Evolutionary conservation across 1,284 basidiomycete genomes (phyloP), one percentile per base, ranked within the genome.

Genomic region (Ganoderma multipileum): DNA sequence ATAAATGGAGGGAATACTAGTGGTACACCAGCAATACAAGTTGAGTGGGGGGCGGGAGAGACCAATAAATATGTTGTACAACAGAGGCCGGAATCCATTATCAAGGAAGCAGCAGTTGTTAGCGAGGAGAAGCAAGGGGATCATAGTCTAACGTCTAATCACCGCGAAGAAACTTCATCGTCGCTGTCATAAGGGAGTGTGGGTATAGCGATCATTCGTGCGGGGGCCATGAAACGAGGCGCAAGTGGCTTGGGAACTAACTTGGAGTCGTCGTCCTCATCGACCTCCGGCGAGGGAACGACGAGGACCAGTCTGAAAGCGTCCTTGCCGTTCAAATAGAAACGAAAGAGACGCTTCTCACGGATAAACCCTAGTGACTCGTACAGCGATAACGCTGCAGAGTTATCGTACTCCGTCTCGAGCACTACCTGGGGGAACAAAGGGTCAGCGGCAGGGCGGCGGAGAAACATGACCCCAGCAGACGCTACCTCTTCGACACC

Each of bases 401-500:
- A 79, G 80, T 99, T 99, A 83, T 99, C 97, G 77, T 88, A 95
- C 82, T 99, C 98, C 1, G 98, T 99, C 83, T 99, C 98, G 63
- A 99, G 90, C 1, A 97, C 92, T 72, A 99, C 90, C 95, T 97
- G 73, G 60, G 33, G 18, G 59, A n/a, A 57, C 14, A 33, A n/a
- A 52, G 18, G 54, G 54, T 69, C n/a, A 69, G 69, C 18, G 64
- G 42, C 28, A 60, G 8, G n/a, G 2, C 14, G 28, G 16, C 11
- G 12, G 30, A 26, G 8, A 5, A 33, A n/a, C 12, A 28, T 33
- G 38, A 23, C 41, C 50, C 16, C 41, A 47, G 4, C 3, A 65
- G 50, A 36, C 33, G 79, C 84, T 52, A 95, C 95, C 88, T 97
- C 95, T 71, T 95, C 89, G 2, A 95, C 95, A 1, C 93, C 93